A percentile compares a stretch with the other conserved stretches of the same genome.
phyloP scores from a whole-genome alignment of 495 filamentous ascomycete genomes.

The Annulohypoxylon nitens region DNA sequence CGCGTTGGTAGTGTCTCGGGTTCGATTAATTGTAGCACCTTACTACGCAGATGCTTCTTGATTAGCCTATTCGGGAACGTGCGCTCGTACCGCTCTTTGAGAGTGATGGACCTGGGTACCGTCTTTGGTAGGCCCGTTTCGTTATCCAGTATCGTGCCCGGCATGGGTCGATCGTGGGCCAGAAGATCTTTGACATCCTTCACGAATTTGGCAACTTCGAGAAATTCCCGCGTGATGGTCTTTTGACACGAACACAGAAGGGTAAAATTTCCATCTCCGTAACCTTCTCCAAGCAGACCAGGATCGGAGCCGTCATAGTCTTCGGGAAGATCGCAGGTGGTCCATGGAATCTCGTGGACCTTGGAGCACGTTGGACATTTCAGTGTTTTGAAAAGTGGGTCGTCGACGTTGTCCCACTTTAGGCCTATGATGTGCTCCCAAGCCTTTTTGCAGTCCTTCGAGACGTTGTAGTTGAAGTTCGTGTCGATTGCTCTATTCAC shows the following conservation, averaged over 20 bases:
- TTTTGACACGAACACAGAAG: slow-evolving; percentile 64
- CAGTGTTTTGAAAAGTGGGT: slow-evolving; percentile 62
- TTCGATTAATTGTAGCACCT: slow-evolving; percentile 54
- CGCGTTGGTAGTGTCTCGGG: slow-evolving; percentile 37
- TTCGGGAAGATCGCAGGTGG: slow-evolving; percentile 62
- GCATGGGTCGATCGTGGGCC: slow-evolving; percentile 65
- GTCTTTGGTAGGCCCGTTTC: slow-evolving; percentile 53
- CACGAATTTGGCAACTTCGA: slow-evolving; percentile 69
- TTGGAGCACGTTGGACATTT: slow-evolving; percentile 69
- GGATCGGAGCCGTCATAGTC: slow-evolving; percentile 26
- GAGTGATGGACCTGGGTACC: slow-evolving; percentile 1
- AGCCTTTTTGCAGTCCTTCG: slow-evolving; percentile 52
- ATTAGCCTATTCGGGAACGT: slow-evolving; percentile 75
- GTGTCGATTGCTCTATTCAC: slow-evolving; percentile 75
- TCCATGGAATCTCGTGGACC: slow-evolving; percentile 68
- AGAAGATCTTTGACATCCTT: slow-evolving; percentile 64
- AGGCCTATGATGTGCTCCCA: slow-evolving; percentile 68
- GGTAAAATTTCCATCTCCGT: slow-evolving; percentile 72
- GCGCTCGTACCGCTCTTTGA: slow-evolving; percentile 47
- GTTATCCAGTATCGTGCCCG: slow-evolving; percentile 70
- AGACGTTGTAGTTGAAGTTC: slow-evolving; percentile 72
- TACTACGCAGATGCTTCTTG: slow-evolving; percentile 53
- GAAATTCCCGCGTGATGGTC: slow-evolving; percentile 65
- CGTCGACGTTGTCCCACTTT: slow-evolving; percentile 71
- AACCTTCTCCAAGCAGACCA: slow-evolving; percentile 65